Evolutionary conservation across 2,329 filamentous ascomycete genomes (phyloP).

Genomic region (Sphaerulina vaccinii): DNA sequence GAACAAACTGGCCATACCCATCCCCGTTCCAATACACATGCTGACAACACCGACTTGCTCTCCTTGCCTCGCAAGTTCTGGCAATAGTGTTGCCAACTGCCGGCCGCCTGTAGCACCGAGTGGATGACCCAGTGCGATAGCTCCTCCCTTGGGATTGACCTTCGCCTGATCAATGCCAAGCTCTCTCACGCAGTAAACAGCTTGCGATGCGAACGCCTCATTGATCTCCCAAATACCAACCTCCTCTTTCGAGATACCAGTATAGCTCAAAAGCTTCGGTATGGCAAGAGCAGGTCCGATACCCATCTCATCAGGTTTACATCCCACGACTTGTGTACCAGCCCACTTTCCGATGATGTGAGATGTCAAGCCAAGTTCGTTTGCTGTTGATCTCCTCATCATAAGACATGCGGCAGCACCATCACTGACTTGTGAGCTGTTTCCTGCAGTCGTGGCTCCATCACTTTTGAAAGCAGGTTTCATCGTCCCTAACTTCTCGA

Average conservation of each 20-base stretch:
- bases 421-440: slow-evolving; percentile 81
- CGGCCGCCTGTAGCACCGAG: slow-evolving; percentile 84
- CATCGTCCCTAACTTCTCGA: slow-evolving; percentile 72
- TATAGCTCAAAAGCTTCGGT: slow-evolving; percentile 70
- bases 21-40: slow-evolving; percentile 68
- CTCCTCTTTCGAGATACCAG: slow-evolving; percentile 66
- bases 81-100: slow-evolving; percentile 72
- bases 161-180: slow-evolving; percentile 66
- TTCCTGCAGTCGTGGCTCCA: slow-evolving; percentile 80
- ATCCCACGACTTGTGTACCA: slow-evolving; percentile 71
- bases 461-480: slow-evolving; percentile 80
- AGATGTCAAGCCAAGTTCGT: slow-evolving; percentile 65
- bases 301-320: slow-evolving; percentile 89
- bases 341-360: slow-evolving; percentile 82
- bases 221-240: slow-evolving; percentile 92
- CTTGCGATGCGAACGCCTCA: slow-evolving; percentile 69
- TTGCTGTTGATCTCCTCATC: slow-evolving; percentile 79
- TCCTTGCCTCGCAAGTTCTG: slow-evolving; percentile 64
- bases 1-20: slow-evolving; percentile 55
- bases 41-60: slow-evolving; percentile 80
- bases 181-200: slow-evolving; percentile 68
- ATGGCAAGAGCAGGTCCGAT: slow-evolving; percentile 84
- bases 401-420: slow-evolving; percentile 80
- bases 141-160: slow-evolving; percentile 90
- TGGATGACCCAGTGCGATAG: slow-evolving; percentile 91